Base-by-base conservation (phyloP, 805 yeast species). In the Saccharomyces mikatae region DNA sequence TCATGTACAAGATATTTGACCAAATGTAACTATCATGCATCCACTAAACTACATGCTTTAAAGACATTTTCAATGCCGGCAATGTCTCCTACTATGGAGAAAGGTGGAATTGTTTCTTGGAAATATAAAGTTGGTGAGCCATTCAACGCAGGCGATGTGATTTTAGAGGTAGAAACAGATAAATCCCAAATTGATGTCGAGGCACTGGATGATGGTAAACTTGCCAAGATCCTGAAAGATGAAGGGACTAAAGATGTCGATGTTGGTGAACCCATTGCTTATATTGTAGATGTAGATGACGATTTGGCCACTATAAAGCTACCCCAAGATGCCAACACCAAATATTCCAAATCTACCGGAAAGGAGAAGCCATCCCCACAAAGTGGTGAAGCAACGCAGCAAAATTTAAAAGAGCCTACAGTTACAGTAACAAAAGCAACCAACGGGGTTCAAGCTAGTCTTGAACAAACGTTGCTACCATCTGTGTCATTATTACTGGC, bases 51-150 rank as follows among this genome's bases (percentile, higher is more conserved):
- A 3, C 52, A 50, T 28, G 64, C 66, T 52, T 75, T 74, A 11
- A 65, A 69, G 52, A 68, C 80, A 60, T 89, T 89, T 74, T 83
- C 77, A 52, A 92, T 92, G 98, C 99, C 99, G 3, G 97, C 99
- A 27, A 89, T 92, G 97, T 91, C 97, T 4, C 99, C 99, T 47
- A 92, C 99, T 6, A 92, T 92, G 99, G 89, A 90, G 30, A 88
- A 84, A 67, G 99, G 99, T 46, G 97, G 96, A 5, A 80, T 92
- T 59, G 88, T 89, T 11, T 78, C 82, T 53, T 92, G 99, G 99
- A 87, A 89, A 68, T 77, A 84, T 64, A 84, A 90, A 69, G 85
- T 79, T 50, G 89, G 89, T 29, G 94, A 88, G 3, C 53, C 76
- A 3, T 92, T 86, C 71, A 66, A 75, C 31, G 80, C 95, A 6